These are phyloP conservation scores for Lentinula guzmanii DNA, from an alignment of 768 basidiomycete species.

Conservation along the genomic window DNA sequence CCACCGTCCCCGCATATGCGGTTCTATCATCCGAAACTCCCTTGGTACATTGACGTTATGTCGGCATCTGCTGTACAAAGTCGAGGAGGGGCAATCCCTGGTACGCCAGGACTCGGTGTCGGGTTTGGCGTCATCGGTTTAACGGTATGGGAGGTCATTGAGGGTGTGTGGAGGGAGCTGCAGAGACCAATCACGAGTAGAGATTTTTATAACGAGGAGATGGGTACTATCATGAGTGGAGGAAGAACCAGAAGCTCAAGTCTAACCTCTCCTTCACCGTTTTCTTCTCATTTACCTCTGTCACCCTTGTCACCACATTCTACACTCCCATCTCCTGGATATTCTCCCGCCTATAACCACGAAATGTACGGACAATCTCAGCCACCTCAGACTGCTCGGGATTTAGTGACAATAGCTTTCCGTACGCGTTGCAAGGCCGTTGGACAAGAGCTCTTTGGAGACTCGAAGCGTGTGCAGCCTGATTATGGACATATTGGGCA, in stretches of 20 bases:
- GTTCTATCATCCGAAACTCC: conserved; percentile 48
- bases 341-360: background rate
- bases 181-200: conserved; percentile 36
- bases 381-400: conserved; percentile 27
- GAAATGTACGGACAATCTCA: background rate
- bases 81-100: conserved; percentile 23
- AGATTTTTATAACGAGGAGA: conserved; percentile 58
- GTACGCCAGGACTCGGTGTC: background rate
- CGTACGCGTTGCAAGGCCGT: conserved; percentile 28
- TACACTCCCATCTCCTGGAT: background rate
- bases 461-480: background rate
- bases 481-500: background rate
- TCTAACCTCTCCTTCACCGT: background rate
- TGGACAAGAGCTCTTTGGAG: background rate
- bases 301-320: background rate
- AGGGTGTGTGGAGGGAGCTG: conserved; percentile 38
- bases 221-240: background rate
- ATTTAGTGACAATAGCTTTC: conserved; percentile 38
- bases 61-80: conserved; percentile 34
- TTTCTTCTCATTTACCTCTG: background rate
- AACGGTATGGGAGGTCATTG: conserved; percentile 50
- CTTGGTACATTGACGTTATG: conserved; percentile 63
- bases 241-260: background rate
- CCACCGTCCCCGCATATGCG: conserved; percentile 48
- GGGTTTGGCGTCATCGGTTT: conserved; percentile 14